phyloP scores from a whole-genome alignment of 495 filamentous ascomycete species.

The Neurospora sp. region DNA sequence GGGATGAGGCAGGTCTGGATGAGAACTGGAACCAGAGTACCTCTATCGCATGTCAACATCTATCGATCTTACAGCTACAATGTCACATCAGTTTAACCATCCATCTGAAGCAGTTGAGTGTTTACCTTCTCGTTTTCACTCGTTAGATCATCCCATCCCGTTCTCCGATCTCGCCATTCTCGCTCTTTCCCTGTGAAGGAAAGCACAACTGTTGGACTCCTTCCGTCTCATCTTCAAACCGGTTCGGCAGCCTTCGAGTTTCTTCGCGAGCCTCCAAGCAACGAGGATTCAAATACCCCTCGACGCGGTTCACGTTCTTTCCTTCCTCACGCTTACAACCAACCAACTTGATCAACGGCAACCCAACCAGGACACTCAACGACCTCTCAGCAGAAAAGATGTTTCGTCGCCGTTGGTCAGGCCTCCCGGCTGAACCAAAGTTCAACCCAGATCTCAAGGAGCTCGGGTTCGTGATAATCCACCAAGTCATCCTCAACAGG shows the following conservation, averaged over 20 bases:
- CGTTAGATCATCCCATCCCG: neutral
- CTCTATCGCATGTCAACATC: neutral
- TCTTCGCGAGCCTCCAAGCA: neutral
- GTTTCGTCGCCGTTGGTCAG: constrained; percentile 54
- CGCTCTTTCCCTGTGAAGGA: neutral
- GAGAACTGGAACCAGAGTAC: neutral
- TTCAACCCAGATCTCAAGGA: constrained; percentile 52
- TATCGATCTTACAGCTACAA: neutral
- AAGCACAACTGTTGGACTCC: neutral
- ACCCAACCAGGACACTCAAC: neutral
- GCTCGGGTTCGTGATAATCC: constrained; percentile 51
- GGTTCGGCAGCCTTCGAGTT: neutral
- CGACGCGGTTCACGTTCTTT: neutral
- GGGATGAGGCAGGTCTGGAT: neutral
- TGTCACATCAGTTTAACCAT: neutral
- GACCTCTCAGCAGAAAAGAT: constrained; percentile 30
- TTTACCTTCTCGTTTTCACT: neutral
- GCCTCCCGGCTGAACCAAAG: constrained; percentile 60
- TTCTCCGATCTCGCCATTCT: neutral
- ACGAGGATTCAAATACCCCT: neutral
- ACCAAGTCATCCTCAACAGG: neutral
- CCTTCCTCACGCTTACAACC: neutral
- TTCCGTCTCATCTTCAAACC: neutral
- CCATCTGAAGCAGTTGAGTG: neutral
- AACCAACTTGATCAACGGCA: neutral